Conservation (phyloP, 2,329 filamentous ascomycete species). For the Aspergillus arachidicola region DNA sequence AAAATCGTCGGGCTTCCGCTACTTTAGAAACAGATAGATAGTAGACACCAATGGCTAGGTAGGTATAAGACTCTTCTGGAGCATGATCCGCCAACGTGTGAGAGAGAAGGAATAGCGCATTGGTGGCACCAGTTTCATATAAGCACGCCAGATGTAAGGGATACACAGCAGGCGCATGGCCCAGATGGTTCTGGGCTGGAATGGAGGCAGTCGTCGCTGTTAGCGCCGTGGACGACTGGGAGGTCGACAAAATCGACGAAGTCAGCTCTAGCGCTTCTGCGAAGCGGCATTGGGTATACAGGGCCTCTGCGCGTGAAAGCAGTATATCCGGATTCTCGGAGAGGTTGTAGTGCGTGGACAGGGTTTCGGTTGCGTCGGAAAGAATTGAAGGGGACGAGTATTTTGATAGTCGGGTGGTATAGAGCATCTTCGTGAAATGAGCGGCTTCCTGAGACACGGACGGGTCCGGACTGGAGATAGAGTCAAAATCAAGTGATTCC, state of each 20-base stretch:
- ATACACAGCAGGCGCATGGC: conserved; percentile 62
- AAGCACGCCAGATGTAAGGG: conserved; percentile 90
- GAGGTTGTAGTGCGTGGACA: conserved; percentile 92
- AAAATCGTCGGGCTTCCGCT: conserved; percentile 90
- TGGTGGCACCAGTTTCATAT: conserved; percentile 83
- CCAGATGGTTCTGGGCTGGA: conserved; percentile 40
- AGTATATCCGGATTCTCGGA: conserved; percentile 85
- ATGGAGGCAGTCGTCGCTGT: conserved; percentile 29
- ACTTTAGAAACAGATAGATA: conserved; percentile 89
- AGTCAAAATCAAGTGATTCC: conserved; percentile 86
- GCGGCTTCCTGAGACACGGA: conserved; percentile 80
- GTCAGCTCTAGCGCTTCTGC: conserved; percentile 83
- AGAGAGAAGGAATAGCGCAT: conserved; percentile 85
- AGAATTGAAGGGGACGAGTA: conserved; percentile 87
- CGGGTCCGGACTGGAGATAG: conserved; percentile 68
- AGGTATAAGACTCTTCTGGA: conserved; percentile 86
- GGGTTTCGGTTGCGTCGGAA: conserved; percentile 80
- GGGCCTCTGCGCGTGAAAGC: conserved; percentile 82
- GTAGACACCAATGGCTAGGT: conserved; percentile 93
- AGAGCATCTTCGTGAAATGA: conserved; percentile 93
- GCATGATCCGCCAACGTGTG: conserved; percentile 92
- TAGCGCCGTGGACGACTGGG: conserved; percentile 77
- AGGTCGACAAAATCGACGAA: conserved; percentile 75
- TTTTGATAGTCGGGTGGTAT: conserved; percentile 92
- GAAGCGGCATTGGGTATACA: conserved; percentile 95